Conservation (phyloP, 805 yeast genomes). For the Sugiyamaella smithiae region DNA sequence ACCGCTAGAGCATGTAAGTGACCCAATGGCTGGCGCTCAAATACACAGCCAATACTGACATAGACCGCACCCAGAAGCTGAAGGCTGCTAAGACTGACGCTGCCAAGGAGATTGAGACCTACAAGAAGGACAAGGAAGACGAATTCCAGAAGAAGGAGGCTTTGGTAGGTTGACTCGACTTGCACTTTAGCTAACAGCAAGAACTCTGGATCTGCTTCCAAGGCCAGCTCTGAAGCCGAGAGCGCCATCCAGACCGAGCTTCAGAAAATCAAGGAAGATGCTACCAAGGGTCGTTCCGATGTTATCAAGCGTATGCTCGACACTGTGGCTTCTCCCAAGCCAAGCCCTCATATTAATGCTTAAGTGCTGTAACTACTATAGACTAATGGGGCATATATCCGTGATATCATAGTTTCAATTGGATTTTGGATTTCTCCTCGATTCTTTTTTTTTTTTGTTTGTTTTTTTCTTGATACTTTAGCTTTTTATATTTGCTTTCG, state of each 20-base stretch:
- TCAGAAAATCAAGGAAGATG: constrained; percentile 61
- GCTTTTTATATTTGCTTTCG: no score
- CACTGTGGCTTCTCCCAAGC: constrained; percentile 75
- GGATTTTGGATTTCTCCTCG: no score
- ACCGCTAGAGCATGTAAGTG: constrained; percentile 82
- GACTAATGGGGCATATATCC: not conserved
- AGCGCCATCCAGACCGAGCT: constrained; percentile 68
- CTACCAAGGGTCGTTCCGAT: constrained; percentile 55
- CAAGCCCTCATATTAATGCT: constrained; percentile 82
- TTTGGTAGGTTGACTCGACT: constrained; percentile 37
- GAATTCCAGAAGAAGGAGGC: constrained; percentile 73
- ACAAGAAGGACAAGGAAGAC: constrained; percentile 77
- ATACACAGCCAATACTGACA: constrained; percentile 7
- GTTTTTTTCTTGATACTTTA: no score
- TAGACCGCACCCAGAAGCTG: constrained; percentile 76
- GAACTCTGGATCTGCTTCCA: constrained; percentile 71
- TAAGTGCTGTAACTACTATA: constrained; percentile 15
- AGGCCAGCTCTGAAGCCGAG: constrained; percentile 78
- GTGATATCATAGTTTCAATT: no score
- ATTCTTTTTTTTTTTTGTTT: no score
- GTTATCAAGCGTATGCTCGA: constrained; percentile 77
- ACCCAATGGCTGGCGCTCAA: no score
- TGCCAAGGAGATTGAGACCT: constrained; percentile 78
- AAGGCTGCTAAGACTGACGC: constrained; percentile 96
- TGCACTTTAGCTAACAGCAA: constrained; percentile 18